These are phyloP conservation scores for Fusarium fracticaudum DNA, from an alignment of 2,329 filamentous ascomycete genomes.

Conservation along the genomic window DNA sequence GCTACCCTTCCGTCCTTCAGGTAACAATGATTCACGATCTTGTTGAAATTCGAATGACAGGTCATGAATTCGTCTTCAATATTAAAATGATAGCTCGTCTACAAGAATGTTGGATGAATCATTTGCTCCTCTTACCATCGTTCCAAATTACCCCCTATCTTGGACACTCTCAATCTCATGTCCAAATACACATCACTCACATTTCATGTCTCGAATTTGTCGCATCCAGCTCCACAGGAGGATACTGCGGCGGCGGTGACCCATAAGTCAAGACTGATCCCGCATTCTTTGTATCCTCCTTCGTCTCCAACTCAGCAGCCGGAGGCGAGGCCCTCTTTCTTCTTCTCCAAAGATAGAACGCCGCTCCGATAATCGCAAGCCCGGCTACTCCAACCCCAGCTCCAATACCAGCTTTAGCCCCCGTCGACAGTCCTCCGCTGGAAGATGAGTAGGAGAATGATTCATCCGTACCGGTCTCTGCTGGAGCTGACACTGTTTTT, in stretches of 20 bases:
- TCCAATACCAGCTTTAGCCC: neutral
- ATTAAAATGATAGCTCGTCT: neutral
- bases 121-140: fast-evolving
- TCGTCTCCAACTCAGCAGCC: neutral
- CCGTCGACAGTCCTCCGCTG: neutral
- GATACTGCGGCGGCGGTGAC: neutral
- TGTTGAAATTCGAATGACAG: fast-evolving
- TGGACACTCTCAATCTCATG: fast-evolving
- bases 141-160: too few species aligned
- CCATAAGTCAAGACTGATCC: neutral
- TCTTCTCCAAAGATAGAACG: neutral
- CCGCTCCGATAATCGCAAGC: neutral
- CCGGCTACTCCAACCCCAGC: neutral
- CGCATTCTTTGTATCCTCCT: neutral
- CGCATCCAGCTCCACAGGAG: neutral
- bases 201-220: neutral
- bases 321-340: neutral
- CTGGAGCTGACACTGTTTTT: neutral
- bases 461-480: neutral
- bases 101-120: too few species aligned
- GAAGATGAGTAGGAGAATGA: neutral
- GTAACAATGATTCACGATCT: too few species aligned
- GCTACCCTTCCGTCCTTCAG: too few species aligned
- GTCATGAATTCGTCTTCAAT: fast-evolving
- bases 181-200: neutral